Base-by-base conservation (phyloP, 352 stramenopile genomes). In the Phytopythium sindhum region DNA sequence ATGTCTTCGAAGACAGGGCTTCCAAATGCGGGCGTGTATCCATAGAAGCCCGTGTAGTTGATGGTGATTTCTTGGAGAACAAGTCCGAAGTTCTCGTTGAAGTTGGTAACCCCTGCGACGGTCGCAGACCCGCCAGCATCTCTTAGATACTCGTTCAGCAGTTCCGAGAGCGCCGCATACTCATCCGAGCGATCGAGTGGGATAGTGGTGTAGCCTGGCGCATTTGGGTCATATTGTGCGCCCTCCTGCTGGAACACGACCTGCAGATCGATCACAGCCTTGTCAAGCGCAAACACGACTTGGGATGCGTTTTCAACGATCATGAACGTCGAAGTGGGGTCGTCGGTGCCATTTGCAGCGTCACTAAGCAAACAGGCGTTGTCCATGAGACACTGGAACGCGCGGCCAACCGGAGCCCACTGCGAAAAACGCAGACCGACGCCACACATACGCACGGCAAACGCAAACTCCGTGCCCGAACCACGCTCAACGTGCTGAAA, bases 331-430 rank as follows among this genome's bases (percentile, higher is more conserved):
- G 51, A 19, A 9, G 4, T 12, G 9, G 51, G 33, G 35, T 21
- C 14, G 19, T 9, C 23, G 37, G 37, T 42, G 24, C 31, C 67
- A 33, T 31, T 35, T n/a, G 41, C 21, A 21, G 37, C 15, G 26
- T 23, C 56, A 12, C 55, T 63, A 10, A 60, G 41, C 12, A 44
- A 61, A 44, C 65, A 68, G 42, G 64, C 17, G 12, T 68, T n/a
- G 51, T 68, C 41, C 7, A 45, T 64, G 14, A 71, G 24, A 9
- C 55, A 63, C 15, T 53, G 52, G 7, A n/a, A 55, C 60, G 14
- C 61, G 39, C 33, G 51, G 23, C 29, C 29, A 23, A 57, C 28
- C 14, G 0, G 19, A 23, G 7, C 29, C 53, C 26, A 57, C 51
- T 57, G 24, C 0, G 17, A 10, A 17, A 57, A 57, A 1, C 23